A percentile compares a stretch with the other conserved stretches of the same genome.
These are phyloP conservation scores for Persicaria tinctoria DNA, from an alignment of 148 eudicot species.

Conservation along the genomic window DNA sequence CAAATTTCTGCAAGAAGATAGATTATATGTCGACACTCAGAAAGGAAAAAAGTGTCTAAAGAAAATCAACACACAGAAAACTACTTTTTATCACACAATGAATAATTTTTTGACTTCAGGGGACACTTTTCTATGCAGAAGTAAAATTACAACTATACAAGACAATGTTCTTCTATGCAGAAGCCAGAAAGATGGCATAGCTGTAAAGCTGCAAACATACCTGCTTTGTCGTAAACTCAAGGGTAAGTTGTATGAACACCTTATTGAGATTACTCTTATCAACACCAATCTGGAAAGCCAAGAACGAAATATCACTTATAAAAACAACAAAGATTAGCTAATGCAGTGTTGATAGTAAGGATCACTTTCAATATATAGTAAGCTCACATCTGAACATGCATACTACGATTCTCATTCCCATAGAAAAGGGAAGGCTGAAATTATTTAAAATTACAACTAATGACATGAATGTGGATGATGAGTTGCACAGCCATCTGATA, in stretches of 20 bases:
- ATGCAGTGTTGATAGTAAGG: neutral
- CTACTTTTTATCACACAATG: neutral
- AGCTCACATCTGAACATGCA: neutral
- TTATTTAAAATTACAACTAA: neutral
- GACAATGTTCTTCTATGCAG: neutral
- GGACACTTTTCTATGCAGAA: neutral
- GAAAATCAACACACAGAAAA: neutral
- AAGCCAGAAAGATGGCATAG: neutral
- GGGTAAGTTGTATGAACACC: conserved; percentile 80
- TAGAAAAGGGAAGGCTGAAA: neutral
- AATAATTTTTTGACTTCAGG: neutral
- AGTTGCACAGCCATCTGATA: neutral
- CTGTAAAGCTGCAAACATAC: conserved; percentile 24
- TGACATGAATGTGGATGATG: neutral
- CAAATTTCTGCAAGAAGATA: conserved; percentile 58
- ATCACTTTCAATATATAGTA: neutral
- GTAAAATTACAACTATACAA: neutral
- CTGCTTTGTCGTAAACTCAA: conserved; percentile 89
- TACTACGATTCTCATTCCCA: neutral
- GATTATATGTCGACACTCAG: neutral
- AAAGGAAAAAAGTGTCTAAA: neutral
- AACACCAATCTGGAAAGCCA: conserved; percentile 65
- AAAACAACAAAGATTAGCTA: neutral
- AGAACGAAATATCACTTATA: neutral
- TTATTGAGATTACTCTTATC: conserved; percentile 68